phyloP scores from a whole-genome alignment of 2,329 filamentous ascomycete species.

The Monilinia laxa region DNA sequence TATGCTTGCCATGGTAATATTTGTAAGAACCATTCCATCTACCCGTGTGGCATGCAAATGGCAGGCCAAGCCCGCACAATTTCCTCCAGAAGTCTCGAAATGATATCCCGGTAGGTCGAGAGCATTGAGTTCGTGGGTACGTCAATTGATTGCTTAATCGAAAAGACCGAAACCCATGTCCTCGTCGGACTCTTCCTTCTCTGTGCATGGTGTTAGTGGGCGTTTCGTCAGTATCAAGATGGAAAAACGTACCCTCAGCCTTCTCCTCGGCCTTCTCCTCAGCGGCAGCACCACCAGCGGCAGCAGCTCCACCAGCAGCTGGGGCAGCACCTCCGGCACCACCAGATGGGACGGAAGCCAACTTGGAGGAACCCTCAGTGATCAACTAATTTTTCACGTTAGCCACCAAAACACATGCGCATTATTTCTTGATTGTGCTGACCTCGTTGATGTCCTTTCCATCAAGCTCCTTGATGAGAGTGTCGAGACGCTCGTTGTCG shows the following conservation, averaged over 20 bases:
- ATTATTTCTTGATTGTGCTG: conserved; percentile 41
- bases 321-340: conserved; percentile 72
- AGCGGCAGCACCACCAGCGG: conserved; percentile 62
- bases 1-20: conserved; percentile 31
- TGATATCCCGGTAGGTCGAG: conserved; percentile 32
- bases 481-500: conserved; percentile 79
- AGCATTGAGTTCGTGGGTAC: conserved; percentile 30
- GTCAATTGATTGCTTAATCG: conserved; percentile 56
- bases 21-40: conserved; percentile 28
- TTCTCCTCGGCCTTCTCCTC: conserved; percentile 67
- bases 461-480: conserved; percentile 86
- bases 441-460: conserved; percentile 94
- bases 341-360: conserved; percentile 95
- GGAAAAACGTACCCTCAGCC: conserved; percentile 71
- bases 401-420: conserved; percentile 31
- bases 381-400: conserved; percentile 67
- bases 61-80: conserved; percentile 37
- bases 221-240: conserved; percentile 35
- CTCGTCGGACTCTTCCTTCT: conserved; percentile 71
- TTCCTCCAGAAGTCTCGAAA: conserved; percentile 34
- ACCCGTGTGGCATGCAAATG: conserved; percentile 36
- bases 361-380: conserved; percentile 83
- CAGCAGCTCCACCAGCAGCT: conserved; percentile 66
- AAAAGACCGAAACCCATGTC: conserved; percentile 77
- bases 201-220: conserved; percentile 41